Evolutionary conservation across 257 asterid species (phyloP).

Genomic region (Nicotiana knightiana): DNA sequence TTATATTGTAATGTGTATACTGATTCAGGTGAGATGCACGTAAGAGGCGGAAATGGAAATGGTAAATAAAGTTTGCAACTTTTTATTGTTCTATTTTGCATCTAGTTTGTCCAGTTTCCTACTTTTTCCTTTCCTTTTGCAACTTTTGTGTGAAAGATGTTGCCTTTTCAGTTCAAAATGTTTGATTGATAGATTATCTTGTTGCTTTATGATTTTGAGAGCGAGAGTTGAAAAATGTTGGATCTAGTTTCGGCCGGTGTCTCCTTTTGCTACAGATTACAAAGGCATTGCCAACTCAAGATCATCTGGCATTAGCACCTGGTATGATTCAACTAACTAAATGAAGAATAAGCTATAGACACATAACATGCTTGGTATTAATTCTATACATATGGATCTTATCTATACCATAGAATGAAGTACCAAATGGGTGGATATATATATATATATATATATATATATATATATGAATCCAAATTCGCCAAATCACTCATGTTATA

Average conservation of each 20-base stretch:
- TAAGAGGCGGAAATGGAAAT: background rate
- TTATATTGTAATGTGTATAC: background rate
- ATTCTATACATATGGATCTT: background rate
- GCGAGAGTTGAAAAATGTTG: background rate
- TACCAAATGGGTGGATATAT: too few species aligned
- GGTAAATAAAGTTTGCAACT: background rate
- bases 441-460: too few species aligned
- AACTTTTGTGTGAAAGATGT: background rate
- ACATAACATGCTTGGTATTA: background rate
- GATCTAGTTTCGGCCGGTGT: background rate
- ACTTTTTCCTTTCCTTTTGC: background rate
- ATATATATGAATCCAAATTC: too few species aligned
- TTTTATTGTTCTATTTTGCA: background rate
- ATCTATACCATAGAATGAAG: too few species aligned
- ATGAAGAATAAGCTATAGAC: background rate
- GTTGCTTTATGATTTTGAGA: background rate
- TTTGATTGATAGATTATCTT: background rate
- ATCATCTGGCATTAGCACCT: background rate
- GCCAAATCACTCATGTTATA: too few species aligned
- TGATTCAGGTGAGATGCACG: slow-evolving; percentile 1
- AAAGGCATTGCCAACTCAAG: background rate
- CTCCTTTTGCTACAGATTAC: background rate
- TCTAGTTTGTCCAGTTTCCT: too few species aligned
- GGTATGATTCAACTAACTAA: background rate
- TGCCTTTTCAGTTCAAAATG: background rate